Percentiles rank a stretch among this genome's conserved stretches.
phyloP scores from a whole-genome alignment of 345 rosid species.

The Brassica nigra region DNA sequence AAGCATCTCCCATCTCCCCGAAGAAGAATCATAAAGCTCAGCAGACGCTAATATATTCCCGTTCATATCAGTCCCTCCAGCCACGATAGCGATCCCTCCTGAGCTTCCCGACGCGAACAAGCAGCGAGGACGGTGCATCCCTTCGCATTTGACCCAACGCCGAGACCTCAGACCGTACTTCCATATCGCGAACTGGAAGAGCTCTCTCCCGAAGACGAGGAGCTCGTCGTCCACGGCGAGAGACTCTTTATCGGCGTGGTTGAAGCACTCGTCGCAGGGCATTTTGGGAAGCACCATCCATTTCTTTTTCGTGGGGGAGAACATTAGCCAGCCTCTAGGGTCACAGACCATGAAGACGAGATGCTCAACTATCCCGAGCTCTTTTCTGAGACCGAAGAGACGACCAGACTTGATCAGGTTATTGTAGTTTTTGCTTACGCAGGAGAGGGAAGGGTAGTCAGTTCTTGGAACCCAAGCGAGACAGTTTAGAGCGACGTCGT shows the following conservation, averaged over 20 bases:
- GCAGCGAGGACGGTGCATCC: conserved; percentile 39
- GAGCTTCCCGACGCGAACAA: conserved; percentile 77
- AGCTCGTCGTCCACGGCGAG: conserved; percentile 73
- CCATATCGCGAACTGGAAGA: conserved; percentile 73
- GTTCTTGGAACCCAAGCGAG: conserved; percentile 65
- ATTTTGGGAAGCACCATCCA: conserved; percentile 80
- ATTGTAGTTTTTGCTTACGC: background rate
- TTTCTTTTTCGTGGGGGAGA: conserved; percentile 58
- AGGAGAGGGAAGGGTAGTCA: conserved; percentile 53
- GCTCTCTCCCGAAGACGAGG: conserved; percentile 75
- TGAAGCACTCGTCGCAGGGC: conserved; percentile 82
- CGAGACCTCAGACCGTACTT: conserved; percentile 59
- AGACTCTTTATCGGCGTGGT: conserved; percentile 47
- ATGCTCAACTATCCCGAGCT: conserved; percentile 47
- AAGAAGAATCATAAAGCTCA: background rate
- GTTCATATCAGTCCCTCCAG: conserved; percentile 72
- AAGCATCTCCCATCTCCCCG: background rate
- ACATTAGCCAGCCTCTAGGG: conserved; percentile 79
- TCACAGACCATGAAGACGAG: conserved; percentile 79
- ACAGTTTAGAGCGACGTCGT: conserved; percentile 70
- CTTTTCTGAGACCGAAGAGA: background rate
- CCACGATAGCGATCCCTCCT: conserved; percentile 66
- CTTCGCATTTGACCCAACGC: conserved; percentile 68
- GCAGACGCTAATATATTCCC: background rate
- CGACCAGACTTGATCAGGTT: background rate